These are phyloP conservation scores for Phytopythium oedochilum DNA, from an alignment of 352 stramenopile genomes.

Conservation along the genomic window DNA sequence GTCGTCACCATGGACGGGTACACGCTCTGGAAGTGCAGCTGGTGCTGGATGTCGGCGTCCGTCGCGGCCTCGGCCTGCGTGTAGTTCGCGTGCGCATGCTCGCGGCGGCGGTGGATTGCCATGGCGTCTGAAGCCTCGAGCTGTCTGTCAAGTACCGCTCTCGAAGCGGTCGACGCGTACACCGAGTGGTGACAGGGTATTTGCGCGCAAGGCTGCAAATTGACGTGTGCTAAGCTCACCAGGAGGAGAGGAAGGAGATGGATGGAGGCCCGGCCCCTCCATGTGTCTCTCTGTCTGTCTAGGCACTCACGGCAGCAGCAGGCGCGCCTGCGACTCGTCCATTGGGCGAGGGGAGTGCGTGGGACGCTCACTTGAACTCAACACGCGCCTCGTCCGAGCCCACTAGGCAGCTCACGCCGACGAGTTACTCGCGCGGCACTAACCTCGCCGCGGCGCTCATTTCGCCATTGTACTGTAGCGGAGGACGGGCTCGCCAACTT, in stretches of 20 bases:
- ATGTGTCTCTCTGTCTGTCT: no score
- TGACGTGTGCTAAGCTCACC: neutral
- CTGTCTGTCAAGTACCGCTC: conserved; percentile 3
- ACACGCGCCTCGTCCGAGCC: neutral
- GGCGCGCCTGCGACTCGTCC: no score
- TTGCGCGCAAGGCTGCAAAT: neutral
- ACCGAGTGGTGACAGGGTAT: neutral
- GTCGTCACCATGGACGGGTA: conserved; percentile 2
- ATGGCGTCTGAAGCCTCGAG: conserved; percentile 13
- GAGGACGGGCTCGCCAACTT: no score
- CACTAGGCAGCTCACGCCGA: neutral
- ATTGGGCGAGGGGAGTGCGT: neutral
- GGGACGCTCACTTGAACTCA: conserved; percentile 1
- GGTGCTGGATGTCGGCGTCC: neutral
- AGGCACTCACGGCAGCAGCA: no score
- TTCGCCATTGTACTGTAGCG: neutral
- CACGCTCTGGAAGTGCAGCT: conserved; percentile 1
- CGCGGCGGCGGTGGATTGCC: conserved; percentile 5
- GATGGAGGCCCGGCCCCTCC: no score
- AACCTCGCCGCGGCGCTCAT: neutral
- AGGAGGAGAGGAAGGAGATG: neutral
- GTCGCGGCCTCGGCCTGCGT: neutral
- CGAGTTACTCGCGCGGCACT: neutral
- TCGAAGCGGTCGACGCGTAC: neutral
- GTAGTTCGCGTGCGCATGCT: neutral